phyloP scores from a whole-genome alignment of 2,329 filamentous ascomycete genomes.

The Fusarium sp. region DNA sequence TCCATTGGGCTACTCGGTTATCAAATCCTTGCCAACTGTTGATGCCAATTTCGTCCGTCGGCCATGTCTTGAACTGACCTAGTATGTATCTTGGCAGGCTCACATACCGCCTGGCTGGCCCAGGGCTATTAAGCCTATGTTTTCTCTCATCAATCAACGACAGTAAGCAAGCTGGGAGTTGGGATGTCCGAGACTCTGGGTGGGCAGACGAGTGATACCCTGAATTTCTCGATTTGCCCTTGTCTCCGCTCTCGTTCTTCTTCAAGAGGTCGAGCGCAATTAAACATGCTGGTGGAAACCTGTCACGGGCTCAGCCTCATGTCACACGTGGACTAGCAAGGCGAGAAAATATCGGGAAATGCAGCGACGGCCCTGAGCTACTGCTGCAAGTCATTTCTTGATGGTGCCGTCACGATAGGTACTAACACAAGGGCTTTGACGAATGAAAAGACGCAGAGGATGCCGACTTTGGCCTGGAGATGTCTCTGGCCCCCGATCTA shows the following conservation, averaged over 20 bases:
- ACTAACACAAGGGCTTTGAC: conserved; percentile 5
- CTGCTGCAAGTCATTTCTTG: conserved; percentile 42
- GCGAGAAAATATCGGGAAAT: conserved; percentile 6
- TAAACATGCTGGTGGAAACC: conserved; percentile 25
- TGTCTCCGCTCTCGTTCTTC: background rate
- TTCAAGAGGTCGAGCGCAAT: conserved; percentile 23
- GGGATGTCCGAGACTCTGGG: conserved; percentile 5
- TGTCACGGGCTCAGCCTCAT: conserved; percentile 35
- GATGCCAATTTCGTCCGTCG: conserved; percentile 1
- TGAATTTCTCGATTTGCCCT: background rate
- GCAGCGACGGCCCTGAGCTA: conserved; percentile 22
- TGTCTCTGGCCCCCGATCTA: conserved; percentile 9
- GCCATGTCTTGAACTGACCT: background rate
- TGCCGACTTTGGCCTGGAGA: conserved; percentile 14
- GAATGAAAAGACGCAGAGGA: conserved; percentile 10
- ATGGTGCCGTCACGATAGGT: conserved; percentile 24
- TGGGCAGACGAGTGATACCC: background rate
- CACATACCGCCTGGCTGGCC: too few species aligned
- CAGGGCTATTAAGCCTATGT: background rate
- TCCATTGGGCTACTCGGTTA: background rate
- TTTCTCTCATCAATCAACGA: background rate
- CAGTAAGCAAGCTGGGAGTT: background rate
- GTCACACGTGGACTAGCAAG: conserved; percentile 23
- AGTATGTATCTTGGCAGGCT: too few species aligned
- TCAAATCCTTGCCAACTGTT: background rate